A percentile compares a stretch with the other conserved stretches of the same genome.
phyloP scores from a whole-genome alignment of 371 early-diverging fungal species.

The Mucor plumbeus region DNA sequence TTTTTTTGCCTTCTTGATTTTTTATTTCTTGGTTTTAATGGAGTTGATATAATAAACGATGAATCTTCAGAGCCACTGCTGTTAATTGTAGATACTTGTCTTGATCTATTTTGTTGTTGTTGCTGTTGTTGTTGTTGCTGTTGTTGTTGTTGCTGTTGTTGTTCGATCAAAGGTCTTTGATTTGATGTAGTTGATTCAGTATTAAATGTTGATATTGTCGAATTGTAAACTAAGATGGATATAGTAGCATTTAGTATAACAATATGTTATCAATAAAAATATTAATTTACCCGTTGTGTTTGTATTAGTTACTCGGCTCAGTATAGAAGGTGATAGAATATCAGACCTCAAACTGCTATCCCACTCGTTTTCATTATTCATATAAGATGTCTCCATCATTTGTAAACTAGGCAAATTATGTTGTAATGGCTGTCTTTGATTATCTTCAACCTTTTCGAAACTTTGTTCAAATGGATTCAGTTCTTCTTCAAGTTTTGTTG shows the following conservation, averaged over 20 bases:
- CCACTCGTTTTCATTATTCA: constrained; percentile 4
- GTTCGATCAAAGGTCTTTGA: not conserved
- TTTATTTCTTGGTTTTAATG: not conserved
- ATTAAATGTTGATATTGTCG: constrained; percentile 5
- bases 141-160: not conserved
- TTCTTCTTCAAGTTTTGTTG: constrained; percentile 34
- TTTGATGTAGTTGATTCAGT: constrained; percentile 5
- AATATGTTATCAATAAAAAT: not conserved
- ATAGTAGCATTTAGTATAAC: constrained; percentile 1
- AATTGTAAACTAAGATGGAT: constrained; percentile 2
- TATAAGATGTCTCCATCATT: not conserved
- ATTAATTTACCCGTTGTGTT: constrained; percentile 9
- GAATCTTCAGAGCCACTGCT: constrained; percentile 15
- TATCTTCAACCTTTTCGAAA: constrained; percentile 16
- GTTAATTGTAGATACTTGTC: not conserved
- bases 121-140: not conserved
- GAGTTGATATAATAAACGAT: not conserved
- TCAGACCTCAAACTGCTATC: constrained; percentile 11
- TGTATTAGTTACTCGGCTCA: not conserved
- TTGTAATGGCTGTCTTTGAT: not conserved
- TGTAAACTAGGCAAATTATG: not conserved
- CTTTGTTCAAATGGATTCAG: constrained; percentile 39
- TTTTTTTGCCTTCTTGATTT: constrained; percentile 2
- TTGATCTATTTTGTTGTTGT: constrained; percentile 2
- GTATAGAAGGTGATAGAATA: constrained; percentile 22